A percentile compares a stretch with the other conserved stretches of the same genome.
phyloP scores from a whole-genome alignment of 2,329 filamentous ascomycete genomes.

The Phialophora tarda region DNA sequence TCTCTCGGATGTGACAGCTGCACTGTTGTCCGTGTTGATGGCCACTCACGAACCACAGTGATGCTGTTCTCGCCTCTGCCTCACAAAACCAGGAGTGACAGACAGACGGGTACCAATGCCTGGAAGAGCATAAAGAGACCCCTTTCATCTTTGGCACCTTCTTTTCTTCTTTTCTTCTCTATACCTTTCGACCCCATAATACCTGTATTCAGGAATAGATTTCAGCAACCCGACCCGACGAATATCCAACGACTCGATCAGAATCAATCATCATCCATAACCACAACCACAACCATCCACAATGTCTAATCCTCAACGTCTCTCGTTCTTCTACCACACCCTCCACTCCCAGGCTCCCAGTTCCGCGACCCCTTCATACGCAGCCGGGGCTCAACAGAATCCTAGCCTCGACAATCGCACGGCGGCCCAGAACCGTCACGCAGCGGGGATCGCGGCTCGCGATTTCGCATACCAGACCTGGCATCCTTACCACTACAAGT shows the following conservation, averaged over 20 bases:
- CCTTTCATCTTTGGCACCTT: background rate
- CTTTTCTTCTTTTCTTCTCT: background rate
- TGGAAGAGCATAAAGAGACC: background rate
- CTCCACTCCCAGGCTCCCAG: background rate
- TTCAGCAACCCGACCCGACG: background rate
- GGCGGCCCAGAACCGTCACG: background rate
- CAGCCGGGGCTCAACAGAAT: background rate
- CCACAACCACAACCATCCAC: background rate
- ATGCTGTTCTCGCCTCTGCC: background rate
- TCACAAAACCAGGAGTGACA: background rate
- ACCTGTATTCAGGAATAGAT: background rate
- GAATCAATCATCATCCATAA: too few relatives aligned
- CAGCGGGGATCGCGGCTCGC: background rate
- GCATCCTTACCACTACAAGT: background rate
- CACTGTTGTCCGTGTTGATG: background rate
- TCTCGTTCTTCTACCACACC: background rate
- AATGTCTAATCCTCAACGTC: background rate
- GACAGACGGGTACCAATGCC: background rate
- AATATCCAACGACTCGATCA: background rate
- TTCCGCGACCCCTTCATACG: background rate
- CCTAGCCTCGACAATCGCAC: background rate
- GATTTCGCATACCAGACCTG: background rate
- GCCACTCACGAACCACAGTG: background rate
- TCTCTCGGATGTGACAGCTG: background rate
- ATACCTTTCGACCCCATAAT: background rate